These are phyloP conservation scores for Chaetoscypha palmicola DNA, from an alignment of 2,329 filamentous ascomycete species.

Conservation along the genomic window DNA sequence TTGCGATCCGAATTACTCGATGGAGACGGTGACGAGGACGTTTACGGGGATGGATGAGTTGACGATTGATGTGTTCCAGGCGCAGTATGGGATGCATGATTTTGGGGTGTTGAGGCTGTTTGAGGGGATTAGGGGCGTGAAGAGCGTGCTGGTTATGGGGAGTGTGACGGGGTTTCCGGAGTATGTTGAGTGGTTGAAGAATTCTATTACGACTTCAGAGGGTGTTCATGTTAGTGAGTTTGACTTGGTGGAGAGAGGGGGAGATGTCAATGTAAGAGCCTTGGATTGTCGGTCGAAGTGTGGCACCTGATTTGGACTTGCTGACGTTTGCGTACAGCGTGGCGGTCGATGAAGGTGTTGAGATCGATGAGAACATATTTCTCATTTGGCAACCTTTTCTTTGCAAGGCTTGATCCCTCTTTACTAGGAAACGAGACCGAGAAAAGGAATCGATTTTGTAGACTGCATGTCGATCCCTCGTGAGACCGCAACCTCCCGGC, in stretches of 20 bases:
- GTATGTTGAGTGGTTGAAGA: slow-evolving; percentile 27
- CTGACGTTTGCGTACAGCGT: slow-evolving; percentile 14
- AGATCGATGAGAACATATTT: too few relatives aligned
- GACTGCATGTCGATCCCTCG: too few relatives aligned
- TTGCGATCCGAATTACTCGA: slow-evolving; percentile 40
- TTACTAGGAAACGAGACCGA: too few relatives aligned
- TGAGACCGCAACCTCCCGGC: too few relatives aligned
- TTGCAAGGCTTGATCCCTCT: too few relatives aligned
- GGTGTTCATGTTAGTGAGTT: slow-evolving; percentile 11
- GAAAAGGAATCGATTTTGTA: too few relatives aligned
- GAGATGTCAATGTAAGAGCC: slow-evolving; percentile 11
- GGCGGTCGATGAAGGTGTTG: slow-evolving; percentile 19
- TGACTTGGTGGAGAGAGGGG: slow-evolving; percentile 9
- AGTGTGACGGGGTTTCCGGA: slow-evolving; percentile 23
- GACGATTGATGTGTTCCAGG: slow-evolving; percentile 43
- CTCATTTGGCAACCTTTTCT: too few relatives aligned
- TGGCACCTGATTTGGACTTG: too few relatives aligned
- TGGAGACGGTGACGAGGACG: slow-evolving; percentile 33
- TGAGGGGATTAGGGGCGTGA: slow-evolving; percentile 39
- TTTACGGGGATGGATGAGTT: slow-evolving; percentile 41
- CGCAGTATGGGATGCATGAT: slow-evolving; percentile 37
- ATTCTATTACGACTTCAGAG: slow-evolving; percentile 19
- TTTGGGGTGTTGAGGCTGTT: slow-evolving; percentile 38
- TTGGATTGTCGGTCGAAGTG: slow-evolving; percentile 21
- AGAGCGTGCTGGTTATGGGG: slow-evolving; percentile 34